phyloP scores from a whole-genome alignment of 257 asterid genomes.

The Plantago elongata region DNA sequence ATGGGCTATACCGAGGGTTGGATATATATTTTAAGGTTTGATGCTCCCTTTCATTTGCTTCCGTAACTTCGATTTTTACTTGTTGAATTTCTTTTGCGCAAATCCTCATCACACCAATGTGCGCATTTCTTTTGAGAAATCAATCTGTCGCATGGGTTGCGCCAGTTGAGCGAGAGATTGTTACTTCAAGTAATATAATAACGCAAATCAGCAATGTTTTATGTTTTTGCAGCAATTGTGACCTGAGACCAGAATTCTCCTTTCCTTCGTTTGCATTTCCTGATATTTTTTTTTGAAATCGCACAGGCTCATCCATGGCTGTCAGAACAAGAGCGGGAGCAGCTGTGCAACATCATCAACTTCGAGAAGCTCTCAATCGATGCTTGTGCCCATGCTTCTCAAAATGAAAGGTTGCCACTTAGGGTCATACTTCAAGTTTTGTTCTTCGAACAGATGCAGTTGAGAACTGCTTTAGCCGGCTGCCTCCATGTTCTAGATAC shows the following conservation, averaged over 20 bases:
- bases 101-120: not conserved
- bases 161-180: no score
- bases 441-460: slow-evolving; percentile 90
- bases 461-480: slow-evolving; percentile 79
- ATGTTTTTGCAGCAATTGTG: not conserved
- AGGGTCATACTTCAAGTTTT: slow-evolving; percentile 82
- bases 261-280: slow-evolving; percentile 3
- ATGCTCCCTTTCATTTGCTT: slow-evolving; percentile 8
- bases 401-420: slow-evolving; percentile 81
- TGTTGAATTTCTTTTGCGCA: not conserved
- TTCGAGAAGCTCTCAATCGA: slow-evolving; percentile 91
- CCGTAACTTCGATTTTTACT: not conserved
- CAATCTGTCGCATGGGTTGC: not conserved
- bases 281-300: slow-evolving; percentile 16
- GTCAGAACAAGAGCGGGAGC: slow-evolving; percentile 67
- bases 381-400: slow-evolving; percentile 98
- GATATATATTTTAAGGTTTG: slow-evolving; percentile 86
- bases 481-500: slow-evolving; percentile 63
- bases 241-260: not conserved
- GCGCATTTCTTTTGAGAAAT: not conserved
- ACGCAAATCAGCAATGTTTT: not conserved
- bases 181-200: no score
- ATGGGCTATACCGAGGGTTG: slow-evolving; percentile 86
- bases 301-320: slow-evolving; percentile 89
- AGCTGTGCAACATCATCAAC: slow-evolving; percentile 69